Conservation (phyloP, 176 grass and related monocot genomes). For the Carex kokanica region DNA sequence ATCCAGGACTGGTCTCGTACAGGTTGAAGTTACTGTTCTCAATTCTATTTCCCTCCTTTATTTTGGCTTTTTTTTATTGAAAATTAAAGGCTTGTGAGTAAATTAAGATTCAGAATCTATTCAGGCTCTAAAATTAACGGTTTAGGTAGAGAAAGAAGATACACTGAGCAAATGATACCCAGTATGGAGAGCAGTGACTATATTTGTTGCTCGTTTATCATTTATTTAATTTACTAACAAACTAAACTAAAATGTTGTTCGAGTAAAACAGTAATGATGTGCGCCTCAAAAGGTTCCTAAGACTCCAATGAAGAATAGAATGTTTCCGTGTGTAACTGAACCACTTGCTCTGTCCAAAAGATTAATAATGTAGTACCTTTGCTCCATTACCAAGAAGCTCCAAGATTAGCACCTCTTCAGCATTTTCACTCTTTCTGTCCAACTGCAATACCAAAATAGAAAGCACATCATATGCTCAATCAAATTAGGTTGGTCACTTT, state of each 20-base stretch:
- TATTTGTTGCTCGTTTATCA: background rate
- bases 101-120: background rate
- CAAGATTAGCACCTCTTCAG: conserved; percentile 66
- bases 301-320: background rate
- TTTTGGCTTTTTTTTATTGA: background rate
- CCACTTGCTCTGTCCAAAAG: background rate
- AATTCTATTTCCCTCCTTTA: background rate
- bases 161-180: background rate
- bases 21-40: background rate
- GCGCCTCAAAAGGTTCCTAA: background rate
- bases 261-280: background rate
- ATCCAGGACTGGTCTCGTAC: background rate
- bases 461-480: conserved; percentile 1
- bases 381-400: conserved; percentile 78
- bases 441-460: conserved; percentile 49
- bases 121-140: background rate
- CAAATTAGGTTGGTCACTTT: background rate
- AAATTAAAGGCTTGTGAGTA: background rate
- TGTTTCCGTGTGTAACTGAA: background rate
- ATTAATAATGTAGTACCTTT: conserved; percentile 44
- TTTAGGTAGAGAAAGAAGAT: background rate
- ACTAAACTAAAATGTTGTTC: background rate
- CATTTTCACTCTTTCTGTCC: conserved; percentile 51
- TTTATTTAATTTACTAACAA: background rate
- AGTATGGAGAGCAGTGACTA: background rate